Conservation (phyloP, 805 yeast genomes). For the Lipomyces mesembrius region DNA sequence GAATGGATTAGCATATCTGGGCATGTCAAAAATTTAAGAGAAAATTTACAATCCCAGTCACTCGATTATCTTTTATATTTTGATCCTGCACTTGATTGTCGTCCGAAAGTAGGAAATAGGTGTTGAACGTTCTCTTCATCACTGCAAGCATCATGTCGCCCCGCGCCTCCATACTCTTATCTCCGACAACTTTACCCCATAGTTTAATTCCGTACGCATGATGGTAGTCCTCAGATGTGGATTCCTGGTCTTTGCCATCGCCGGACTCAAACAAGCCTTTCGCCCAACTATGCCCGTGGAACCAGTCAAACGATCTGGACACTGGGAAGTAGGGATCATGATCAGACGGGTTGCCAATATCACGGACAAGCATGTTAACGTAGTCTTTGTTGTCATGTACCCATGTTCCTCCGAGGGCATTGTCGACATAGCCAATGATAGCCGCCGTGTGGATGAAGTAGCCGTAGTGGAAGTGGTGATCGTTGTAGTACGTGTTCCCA, state of each 20-base stretch:
- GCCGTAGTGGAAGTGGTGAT: conserved; percentile 88
- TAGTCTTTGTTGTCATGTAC: conserved; percentile 54
- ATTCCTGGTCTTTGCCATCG: conserved; percentile 75
- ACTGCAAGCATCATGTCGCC: conserved; percentile 65
- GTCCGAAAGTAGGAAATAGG: conserved; percentile 57
- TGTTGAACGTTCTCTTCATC: conserved; percentile 58
- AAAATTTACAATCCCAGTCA: conserved; percentile 59
- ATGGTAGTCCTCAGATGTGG: conserved; percentile 72
- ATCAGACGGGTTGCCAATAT: conserved; percentile 65
- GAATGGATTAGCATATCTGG: neutral
- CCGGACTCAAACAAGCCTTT: conserved; percentile 65
- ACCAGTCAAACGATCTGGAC: conserved; percentile 72
- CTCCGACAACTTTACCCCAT: conserved; percentile 67
- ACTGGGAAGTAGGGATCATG: conserved; percentile 65
- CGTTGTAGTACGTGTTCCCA: conserved; percentile 80
- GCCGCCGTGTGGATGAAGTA: conserved; percentile 85
- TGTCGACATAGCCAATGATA: conserved; percentile 69
- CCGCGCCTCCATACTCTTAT: conserved; percentile 57
- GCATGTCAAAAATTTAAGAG: too few species aligned
- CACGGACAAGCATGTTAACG: conserved; percentile 66
- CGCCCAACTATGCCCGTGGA: conserved; percentile 76
- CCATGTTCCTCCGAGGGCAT: conserved; percentile 60
- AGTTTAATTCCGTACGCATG: conserved; percentile 69
- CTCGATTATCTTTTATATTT: conserved; percentile 60
- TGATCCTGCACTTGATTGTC: conserved; percentile 59